These are phyloP conservation scores for Panicum virgatum DNA, from an alignment of 202 grass and related monocot genomes.

Conservation along the genomic window DNA sequence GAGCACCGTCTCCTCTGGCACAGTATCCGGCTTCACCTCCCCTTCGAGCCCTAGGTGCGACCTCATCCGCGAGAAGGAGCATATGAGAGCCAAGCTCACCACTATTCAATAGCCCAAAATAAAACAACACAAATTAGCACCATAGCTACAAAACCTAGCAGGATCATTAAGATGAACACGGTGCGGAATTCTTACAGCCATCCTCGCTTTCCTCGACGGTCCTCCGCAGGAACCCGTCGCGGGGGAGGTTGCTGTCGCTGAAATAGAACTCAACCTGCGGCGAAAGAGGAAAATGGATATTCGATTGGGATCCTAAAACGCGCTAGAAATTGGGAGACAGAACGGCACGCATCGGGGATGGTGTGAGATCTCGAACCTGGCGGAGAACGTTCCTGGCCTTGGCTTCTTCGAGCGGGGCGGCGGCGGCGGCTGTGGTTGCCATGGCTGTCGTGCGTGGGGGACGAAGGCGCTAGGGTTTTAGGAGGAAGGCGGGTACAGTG, in stretches of 20 bases:
- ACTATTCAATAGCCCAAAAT: conserved; percentile 41
- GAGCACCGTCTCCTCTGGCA: conserved; percentile 51
- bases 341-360: neutral
- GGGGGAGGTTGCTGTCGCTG: conserved; percentile 93
- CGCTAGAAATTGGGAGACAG: neutral
- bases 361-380: conserved; percentile 43
- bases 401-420: conserved; percentile 43
- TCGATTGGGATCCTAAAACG: neutral
- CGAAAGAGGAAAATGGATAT: neutral
- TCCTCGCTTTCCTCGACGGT: conserved; percentile 72
- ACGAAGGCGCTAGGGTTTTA: conserved; percentile 52
- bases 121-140: conserved; percentile 20
- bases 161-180: neutral
- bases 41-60: conserved; percentile 59
- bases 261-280: conserved; percentile 94
- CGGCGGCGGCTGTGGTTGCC: conserved; percentile 28
- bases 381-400: conserved; percentile 53
- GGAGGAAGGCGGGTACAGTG: conserved; percentile 17
- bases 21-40: conserved; percentile 54
- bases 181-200: conserved; percentile 59
- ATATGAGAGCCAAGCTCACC: conserved; percentile 91
- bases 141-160: neutral
- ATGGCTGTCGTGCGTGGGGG: conserved; percentile 21
- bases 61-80: conserved; percentile 84
- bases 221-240: conserved; percentile 66